These are phyloP conservation scores for Mortierella polycephala DNA, from an alignment of 371 early-diverging fungal genomes.

Conservation along the genomic window DNA sequence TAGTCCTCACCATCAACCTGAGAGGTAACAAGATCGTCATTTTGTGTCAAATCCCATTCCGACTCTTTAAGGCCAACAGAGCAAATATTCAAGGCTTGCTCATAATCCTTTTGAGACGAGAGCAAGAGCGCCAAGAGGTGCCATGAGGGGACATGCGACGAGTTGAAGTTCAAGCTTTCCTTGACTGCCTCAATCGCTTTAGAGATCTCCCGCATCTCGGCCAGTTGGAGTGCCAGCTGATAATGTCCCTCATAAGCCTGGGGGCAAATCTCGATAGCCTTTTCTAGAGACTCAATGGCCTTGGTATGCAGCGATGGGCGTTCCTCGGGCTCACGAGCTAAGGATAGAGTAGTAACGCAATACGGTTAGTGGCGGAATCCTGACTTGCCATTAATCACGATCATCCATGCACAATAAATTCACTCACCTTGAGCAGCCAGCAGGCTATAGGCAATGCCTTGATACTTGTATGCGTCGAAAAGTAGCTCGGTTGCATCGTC, in stretches of 20 bases:
- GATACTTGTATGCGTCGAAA: conserved; percentile 60
- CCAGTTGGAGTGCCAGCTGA: conserved; percentile 83
- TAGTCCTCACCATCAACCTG: conserved; percentile 66
- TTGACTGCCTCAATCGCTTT: conserved; percentile 75
- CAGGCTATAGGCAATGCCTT: conserved; percentile 73
- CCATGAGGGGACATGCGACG: conserved; percentile 81
- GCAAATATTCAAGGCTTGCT: conserved; percentile 76
- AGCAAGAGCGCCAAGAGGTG: conserved; percentile 86
- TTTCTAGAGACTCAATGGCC: conserved; percentile 69
- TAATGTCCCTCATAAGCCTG: conserved; percentile 72
- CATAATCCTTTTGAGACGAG: conserved; percentile 69
- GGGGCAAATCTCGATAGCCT: conserved; percentile 63
- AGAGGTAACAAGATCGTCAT: conserved; percentile 24
- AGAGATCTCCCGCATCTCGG: conserved; percentile 80
- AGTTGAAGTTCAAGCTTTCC: conserved; percentile 69
- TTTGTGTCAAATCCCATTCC: conserved; percentile 56
- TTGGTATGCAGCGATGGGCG: conserved; percentile 73
- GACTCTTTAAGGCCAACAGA: conserved; percentile 77
- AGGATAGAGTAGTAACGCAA: background rate
- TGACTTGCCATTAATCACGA: no score
- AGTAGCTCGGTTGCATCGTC: conserved; percentile 36
- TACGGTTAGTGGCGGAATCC: background rate
- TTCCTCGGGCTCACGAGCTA: conserved; percentile 71
- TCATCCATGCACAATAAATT: background rate
- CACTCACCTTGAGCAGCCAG: conserved; percentile 68